Evolutionary conservation across 495 filamentous ascomycete species (phyloP), one percentile per base, ranked within the genome.

Genomic region (Glonium stellatum): DNA sequence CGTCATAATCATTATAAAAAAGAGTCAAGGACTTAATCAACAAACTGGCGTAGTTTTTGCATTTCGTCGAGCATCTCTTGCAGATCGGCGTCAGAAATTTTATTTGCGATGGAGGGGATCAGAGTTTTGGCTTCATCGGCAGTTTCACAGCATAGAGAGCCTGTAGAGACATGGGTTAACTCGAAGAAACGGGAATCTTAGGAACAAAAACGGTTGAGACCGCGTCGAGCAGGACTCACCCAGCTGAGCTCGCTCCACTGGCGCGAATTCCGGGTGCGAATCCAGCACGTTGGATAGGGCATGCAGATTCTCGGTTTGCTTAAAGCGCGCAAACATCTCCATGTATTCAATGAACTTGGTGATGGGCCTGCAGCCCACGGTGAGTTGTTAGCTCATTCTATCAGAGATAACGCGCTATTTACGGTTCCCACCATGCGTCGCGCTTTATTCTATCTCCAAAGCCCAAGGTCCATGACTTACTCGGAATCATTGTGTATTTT

Each of bases 71-170:
- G 75, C 60, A 97, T 71, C 59, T 92, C 86, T 69, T 95, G 86
- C 64, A 98, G 69, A 64, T 95, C 89, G 11, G 84, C 84, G 72
- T 98, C 95, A 18, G 77, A 75, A 64, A 96, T 92, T 75, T 97
- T 98, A 69, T 88, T 81, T 62, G 84, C 79, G 22, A 98, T 77
- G 64, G 89, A 95, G 0, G 93, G 93, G 57, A 98, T 95, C 48
- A 98, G 79, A 9, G 89, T 95, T 78, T 96, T 96, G 64, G 93
- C 95, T 77, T 98, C 93, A 65, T 98, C 95, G 44, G 87, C 85
- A 22, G 81, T 86, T 65, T 96, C 91, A 69, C 90, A 96, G 74
- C 90, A 95, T 22, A 98, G 79, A 57, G 89, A 90, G 5, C 89
- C 92, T 95, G 52, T 25, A 18, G n/a, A 31, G 27, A 19, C 19